A percentile compares a stretch with the other conserved stretches of the same genome.
phyloP scores from a whole-genome alignment of 2,329 filamentous ascomycete genomes.

The Phialophora expanda region DNA sequence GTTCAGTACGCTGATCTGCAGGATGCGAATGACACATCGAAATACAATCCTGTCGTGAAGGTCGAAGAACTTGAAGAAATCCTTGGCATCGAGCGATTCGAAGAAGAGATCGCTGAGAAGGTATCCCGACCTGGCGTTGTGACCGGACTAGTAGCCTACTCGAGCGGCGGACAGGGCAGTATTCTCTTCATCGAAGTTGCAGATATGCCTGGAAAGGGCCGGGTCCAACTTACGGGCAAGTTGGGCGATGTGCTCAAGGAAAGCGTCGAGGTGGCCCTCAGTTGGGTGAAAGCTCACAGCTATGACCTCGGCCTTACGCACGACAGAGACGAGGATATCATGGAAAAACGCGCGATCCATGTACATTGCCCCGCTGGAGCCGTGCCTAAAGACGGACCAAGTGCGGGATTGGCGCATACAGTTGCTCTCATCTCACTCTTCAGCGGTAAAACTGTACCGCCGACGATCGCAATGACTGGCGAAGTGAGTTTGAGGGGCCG shows the following conservation, averaged over 20 bases:
- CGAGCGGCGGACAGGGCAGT: constrained; percentile 86
- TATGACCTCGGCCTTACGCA: constrained; percentile 85
- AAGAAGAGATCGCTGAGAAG: constrained; percentile 93
- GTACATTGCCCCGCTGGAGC: constrained; percentile 95
- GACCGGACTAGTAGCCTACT: constrained; percentile 94
- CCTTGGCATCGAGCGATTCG: constrained; percentile 88
- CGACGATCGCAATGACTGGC: constrained; percentile 92
- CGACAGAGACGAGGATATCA: constrained; percentile 85
- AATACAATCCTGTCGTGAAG: constrained; percentile 75
- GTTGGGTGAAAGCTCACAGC: constrained; percentile 96
- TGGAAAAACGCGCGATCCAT: constrained; percentile 92
- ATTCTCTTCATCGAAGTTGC: constrained; percentile 98
- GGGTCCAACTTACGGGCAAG: constrained; percentile 93
- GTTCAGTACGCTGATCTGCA: constrained; percentile 92
- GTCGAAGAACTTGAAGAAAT: constrained; percentile 86
- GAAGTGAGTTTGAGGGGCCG: constrained; percentile 81
- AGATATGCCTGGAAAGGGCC: constrained; percentile 91
- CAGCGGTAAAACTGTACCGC: constrained; percentile 80
- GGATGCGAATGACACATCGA: constrained; percentile 62
- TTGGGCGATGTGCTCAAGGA: constrained; percentile 97
- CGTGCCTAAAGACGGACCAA: constrained; percentile 87
- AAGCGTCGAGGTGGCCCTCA: constrained; percentile 91
- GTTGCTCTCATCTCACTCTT: constrained; percentile 92
- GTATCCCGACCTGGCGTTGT: constrained; percentile 84
- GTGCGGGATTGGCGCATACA: constrained; percentile 89